Evolutionary conservation across 2,329 filamentous ascomycete species (phyloP).

Genomic region (Alternaria sp.): DNA sequence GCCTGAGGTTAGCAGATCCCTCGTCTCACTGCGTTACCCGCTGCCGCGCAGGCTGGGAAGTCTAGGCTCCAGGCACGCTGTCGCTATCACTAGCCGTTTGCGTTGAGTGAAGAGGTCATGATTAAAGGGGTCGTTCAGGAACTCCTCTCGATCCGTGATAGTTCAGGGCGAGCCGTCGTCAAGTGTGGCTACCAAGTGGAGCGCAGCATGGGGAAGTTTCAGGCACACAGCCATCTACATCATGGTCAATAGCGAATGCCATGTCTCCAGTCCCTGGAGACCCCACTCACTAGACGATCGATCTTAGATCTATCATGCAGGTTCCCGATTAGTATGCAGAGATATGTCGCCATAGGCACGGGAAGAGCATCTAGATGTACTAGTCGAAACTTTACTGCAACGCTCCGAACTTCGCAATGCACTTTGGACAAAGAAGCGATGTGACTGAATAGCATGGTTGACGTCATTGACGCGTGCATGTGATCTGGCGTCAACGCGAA

Average conservation of each 20-base stretch:
- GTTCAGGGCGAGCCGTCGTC: not conserved
- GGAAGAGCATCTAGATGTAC: not conserved
- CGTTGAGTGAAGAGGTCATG: constrained; percentile 3
- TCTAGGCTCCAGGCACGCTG: not conserved
- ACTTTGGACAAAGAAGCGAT: not conserved
- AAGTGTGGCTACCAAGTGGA: not conserved
- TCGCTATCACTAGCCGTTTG: constrained; percentile 2
- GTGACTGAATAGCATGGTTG: not conserved
- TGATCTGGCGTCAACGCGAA: constrained; percentile 14
- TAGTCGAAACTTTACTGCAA: not conserved
- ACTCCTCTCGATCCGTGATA: not conserved
- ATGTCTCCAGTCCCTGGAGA: constrained; percentile 1
- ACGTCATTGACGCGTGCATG: constrained; percentile 12
- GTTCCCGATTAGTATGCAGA: not conserved
- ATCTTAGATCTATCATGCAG: constrained; percentile 11
- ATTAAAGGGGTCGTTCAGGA: not conserved
- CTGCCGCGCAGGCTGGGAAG: not conserved
- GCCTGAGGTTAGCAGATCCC: not conserved
- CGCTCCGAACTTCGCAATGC: not conserved
- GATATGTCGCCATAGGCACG: not conserved
- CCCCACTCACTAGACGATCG: not conserved
- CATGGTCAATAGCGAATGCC: constrained; percentile 5
- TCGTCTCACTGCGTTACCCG: not conserved
- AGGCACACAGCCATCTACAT: not conserved
- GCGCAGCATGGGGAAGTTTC: constrained; percentile 3